Conservation (phyloP, 2,329 filamentous ascomycete species). For the Akanthomyces lecanii region DNA sequence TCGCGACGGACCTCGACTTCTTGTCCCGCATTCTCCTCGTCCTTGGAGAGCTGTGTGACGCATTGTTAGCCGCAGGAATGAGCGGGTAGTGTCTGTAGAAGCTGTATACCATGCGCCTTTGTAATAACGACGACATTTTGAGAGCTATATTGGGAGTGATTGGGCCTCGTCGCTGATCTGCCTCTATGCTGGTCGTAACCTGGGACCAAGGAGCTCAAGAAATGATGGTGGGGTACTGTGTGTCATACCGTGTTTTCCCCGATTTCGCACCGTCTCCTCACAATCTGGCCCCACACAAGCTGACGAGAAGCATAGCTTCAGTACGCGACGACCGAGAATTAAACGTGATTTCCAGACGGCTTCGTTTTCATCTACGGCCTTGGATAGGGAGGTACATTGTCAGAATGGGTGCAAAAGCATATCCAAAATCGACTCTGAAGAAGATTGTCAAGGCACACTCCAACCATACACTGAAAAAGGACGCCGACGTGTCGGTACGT, state of each 20-base stretch:
- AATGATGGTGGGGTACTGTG: conserved; percentile 17
- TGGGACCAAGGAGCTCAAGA: conserved; percentile 6
- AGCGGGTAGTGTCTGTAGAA: neutral
- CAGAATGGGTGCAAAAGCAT: conserved; percentile 61
- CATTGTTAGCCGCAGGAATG: conserved; percentile 17
- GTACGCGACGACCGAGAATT: neutral
- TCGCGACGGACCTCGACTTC: conserved; percentile 93
- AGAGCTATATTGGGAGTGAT: neutral
- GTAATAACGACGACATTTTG: conserved; percentile 45
- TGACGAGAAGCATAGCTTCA: neutral
- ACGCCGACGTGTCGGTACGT: conserved; percentile 76
- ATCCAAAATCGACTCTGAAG: conserved; percentile 79
- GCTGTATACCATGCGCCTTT: conserved; percentile 55
- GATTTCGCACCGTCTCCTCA: neutral
- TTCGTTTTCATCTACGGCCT: neutral
- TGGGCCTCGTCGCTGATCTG: neutral
- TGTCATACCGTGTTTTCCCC: neutral
- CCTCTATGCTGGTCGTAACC: neutral
- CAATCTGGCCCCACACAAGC: conserved; percentile 15
- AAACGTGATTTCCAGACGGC: neutral
- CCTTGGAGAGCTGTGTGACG: conserved; percentile 71
- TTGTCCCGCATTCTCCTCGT: conserved; percentile 79
- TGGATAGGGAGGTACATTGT: too few species aligned
- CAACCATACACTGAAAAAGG: conserved; percentile 74
- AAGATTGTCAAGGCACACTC: conserved; percentile 89